Percentiles rank a stretch among this genome's conserved stretches.
phyloP scores from a whole-genome alignment of 2,329 filamentous ascomycete genomes.

The Penicillium sp. region DNA sequence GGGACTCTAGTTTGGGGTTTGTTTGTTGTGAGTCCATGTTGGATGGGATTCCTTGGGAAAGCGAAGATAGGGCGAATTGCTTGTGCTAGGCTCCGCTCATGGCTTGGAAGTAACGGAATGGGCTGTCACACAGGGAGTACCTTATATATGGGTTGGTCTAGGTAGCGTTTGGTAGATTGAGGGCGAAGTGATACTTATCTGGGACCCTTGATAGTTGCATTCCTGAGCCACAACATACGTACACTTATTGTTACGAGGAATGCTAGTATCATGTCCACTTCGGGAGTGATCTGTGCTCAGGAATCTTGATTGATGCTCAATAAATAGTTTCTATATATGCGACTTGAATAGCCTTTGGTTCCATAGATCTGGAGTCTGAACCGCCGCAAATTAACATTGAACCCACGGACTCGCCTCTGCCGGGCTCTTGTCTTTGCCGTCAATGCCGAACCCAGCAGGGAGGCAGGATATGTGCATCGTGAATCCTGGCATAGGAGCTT shows the following conservation, averaged over 20 bases:
- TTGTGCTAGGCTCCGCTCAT: not conserved
- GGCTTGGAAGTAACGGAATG: not conserved
- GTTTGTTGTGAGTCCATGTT: not conserved
- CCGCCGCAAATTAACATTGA: too few species aligned
- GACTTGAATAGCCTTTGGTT: too few species aligned
- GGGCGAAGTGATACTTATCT: too few species aligned
- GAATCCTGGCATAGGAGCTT: constrained; percentile 45
- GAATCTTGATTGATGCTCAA: not conserved
- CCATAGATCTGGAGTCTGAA: too few species aligned
- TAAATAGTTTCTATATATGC: too few species aligned
- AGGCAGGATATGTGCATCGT: constrained; percentile 29
- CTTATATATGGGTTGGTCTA: not conserved
- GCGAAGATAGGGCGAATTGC: too few species aligned
- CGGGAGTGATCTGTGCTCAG: not conserved
- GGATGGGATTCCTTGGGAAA: not conserved
- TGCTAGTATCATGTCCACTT: not conserved
- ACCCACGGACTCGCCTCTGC: too few species aligned
- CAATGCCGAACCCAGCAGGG: too few species aligned
- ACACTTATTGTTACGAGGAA: constrained; percentile 16
- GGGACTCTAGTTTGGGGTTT: constrained; percentile 1
- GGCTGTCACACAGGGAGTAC: not conserved
- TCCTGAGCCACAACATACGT: constrained; percentile 15
- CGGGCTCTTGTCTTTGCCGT: too few species aligned
- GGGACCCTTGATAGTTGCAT: constrained; percentile 11
- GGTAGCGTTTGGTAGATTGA: not conserved